phyloP scores from a whole-genome alignment of 2,329 filamentous ascomycete genomes.

The Fusarium stilboides region DNA sequence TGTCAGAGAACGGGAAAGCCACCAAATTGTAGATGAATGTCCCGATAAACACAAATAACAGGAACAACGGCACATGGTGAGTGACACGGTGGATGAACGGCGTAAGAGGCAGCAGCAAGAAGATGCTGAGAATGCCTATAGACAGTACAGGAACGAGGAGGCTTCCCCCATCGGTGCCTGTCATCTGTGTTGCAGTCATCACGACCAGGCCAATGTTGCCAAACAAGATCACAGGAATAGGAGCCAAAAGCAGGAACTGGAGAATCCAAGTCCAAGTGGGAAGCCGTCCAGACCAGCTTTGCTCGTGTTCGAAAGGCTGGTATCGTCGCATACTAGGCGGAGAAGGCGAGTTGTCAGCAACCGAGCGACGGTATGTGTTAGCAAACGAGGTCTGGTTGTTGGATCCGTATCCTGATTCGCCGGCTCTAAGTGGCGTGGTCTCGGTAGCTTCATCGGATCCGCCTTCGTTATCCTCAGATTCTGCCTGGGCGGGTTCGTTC shows the following conservation, averaged over 20 bases:
- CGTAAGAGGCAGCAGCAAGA: conserved; percentile 81
- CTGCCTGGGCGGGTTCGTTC: conserved; percentile 44
- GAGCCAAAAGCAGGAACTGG: conserved; percentile 85
- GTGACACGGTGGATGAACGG: conserved; percentile 92
- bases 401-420: conserved; percentile 54
- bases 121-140: conserved; percentile 76
- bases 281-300: conserved; percentile 85
- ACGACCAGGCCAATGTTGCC: conserved; percentile 83
- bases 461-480: conserved; percentile 30
- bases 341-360: conserved; percentile 51
- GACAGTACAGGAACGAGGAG: conserved; percentile 80
- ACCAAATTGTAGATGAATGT: conserved; percentile 89
- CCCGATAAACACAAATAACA: conserved; percentile 79
- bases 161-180: conserved; percentile 85
- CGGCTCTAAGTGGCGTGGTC: conserved; percentile 66
- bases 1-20: conserved; percentile 88
- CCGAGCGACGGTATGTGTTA: conserved; percentile 68
- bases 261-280: conserved; percentile 90
- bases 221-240: conserved; percentile 82
- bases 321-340: conserved; percentile 45
- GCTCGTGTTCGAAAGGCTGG: conserved; percentile 77
- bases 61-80: conserved; percentile 83
- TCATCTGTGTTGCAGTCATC: conserved; percentile 82
- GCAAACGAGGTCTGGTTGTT: conserved; percentile 67
- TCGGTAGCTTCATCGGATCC: conserved; percentile 62